Conservation (phyloP, 1,284 basidiomycete genomes). For the Tylopilus sp. region DNA sequence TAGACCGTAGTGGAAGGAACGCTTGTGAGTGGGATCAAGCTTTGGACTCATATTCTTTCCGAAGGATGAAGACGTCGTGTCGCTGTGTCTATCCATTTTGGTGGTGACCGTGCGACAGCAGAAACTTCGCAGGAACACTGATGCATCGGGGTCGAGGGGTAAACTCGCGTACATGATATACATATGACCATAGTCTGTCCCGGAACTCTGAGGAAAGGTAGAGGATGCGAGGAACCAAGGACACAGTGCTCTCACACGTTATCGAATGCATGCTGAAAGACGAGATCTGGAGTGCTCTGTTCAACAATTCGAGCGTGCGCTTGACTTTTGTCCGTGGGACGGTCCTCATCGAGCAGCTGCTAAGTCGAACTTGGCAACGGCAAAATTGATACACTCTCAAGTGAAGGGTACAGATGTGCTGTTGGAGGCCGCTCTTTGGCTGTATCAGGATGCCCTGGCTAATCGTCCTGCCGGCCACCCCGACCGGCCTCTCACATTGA, state of each 20-base stretch:
- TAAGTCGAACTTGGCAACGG: too few relatives aligned
- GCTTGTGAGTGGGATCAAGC: too few relatives aligned
- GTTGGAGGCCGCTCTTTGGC: too few relatives aligned
- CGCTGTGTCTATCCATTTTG: not conserved
- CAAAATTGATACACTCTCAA: too few relatives aligned
- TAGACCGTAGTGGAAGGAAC: too few relatives aligned
- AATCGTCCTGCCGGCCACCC: too few relatives aligned
- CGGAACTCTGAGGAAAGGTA: not conserved
- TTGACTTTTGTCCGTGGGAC: too few relatives aligned
- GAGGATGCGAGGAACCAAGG: not conserved
- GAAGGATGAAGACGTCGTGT: not conserved
- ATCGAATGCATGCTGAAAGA: not conserved
- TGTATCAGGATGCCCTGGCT: too few relatives aligned
- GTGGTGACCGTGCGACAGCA: not conserved
- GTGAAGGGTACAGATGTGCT: too few relatives aligned
- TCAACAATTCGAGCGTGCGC: not conserved
- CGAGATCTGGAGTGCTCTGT: not conserved
- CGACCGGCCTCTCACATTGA: not conserved
- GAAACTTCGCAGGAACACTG: not conserved
- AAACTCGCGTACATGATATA: too few relatives aligned
- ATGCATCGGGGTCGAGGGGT: not conserved
- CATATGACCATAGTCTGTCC: too few relatives aligned
- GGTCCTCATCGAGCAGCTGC: too few relatives aligned
- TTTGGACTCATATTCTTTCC: not conserved
- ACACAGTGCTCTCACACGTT: not conserved